A percentile compares a stretch with the other conserved stretches of the same genome.
Evolutionary conservation across 202 grass and related monocot genomes (phyloP).

Genomic region (Saccharum hybrid): DNA sequence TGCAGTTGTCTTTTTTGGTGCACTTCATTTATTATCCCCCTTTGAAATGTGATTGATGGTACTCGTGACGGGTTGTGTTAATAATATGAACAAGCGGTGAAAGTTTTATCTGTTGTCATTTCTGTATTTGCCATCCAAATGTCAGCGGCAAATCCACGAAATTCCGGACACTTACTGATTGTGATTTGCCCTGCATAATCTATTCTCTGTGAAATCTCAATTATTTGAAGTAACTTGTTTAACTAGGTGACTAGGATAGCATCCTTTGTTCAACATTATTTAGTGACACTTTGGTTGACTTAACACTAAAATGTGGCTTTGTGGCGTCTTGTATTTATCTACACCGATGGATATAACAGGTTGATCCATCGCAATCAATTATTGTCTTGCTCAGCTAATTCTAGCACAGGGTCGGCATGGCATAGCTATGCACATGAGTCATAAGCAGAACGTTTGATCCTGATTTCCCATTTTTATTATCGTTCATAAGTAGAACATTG

Average conservation of each 20-base stretch:
- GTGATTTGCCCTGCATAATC: neutral
- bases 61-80: neutral
- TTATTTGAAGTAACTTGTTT: neutral
- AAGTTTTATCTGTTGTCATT: neutral
- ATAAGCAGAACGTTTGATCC: neutral
- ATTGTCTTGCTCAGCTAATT: neutral
- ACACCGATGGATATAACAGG: no score
- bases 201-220: neutral
- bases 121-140: slow-evolving; percentile 10
- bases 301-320: neutral
- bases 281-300: slow-evolving; percentile 1
- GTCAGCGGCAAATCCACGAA: neutral
- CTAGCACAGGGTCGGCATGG: neutral
- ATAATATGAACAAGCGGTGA: neutral
- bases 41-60: slow-evolving; percentile 3
- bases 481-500: neutral
- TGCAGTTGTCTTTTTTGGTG: neutral
- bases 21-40: neutral
- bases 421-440: neutral
- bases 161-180: neutral
- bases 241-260: neutral
- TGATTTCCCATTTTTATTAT: no score
- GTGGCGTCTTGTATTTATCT: neutral
- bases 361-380: neutral
- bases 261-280: neutral